Evolutionary conservation across 164 flowering plant species (phyloP), one percentile per base, ranked within the genome.

Genomic region (Annona squamosa): DNA sequence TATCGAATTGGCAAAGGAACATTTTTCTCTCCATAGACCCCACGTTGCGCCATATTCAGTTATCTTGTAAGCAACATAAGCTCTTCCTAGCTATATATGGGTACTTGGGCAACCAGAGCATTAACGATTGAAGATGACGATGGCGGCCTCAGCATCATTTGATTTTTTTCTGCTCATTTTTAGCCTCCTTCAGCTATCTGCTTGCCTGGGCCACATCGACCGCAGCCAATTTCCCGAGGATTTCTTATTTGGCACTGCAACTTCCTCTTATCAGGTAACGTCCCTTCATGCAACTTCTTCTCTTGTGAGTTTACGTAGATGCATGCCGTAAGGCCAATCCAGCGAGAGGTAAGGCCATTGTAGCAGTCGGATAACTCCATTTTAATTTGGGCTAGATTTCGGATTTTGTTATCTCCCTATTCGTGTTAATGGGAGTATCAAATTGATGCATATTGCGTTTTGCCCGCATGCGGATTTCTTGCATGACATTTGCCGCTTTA

Each of bases 231-330:
- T 80, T 48, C 82, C 82, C 10, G 41, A 63, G 6, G 65, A 63
- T 3, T 80, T 80, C 65, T 76, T 80, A 45, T 80, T 77, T 73
- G 77, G 81, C 45, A 69, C 76, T 17, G 17, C 83, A 17, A 78
- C 81, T 61, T 81, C 83, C 52, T 72, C 81, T 17, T 81, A 72
- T 71, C 83, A 81, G 77, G 81, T 78, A 13, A 47, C 7, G n/a
- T 12, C 17, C n/a, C n/a, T 63, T 10, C 26, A 13, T 1, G 12
- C 13, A 16, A 1, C 12, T 1, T 63, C 65, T 10, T 1, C 37
- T 26, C 37, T 26, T 26, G 37, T 26, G 37, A 26, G 37, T 26
- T 26, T 26, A 26, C 37, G 37, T 26, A 26, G 37, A 26, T 26
- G 37, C 37, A 2, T 16, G 16, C 16, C 12, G 16, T 16, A 56